phyloP scores from a whole-genome alignment of 2,329 filamentous ascomycete genomes.

The Alternaria sp. region DNA sequence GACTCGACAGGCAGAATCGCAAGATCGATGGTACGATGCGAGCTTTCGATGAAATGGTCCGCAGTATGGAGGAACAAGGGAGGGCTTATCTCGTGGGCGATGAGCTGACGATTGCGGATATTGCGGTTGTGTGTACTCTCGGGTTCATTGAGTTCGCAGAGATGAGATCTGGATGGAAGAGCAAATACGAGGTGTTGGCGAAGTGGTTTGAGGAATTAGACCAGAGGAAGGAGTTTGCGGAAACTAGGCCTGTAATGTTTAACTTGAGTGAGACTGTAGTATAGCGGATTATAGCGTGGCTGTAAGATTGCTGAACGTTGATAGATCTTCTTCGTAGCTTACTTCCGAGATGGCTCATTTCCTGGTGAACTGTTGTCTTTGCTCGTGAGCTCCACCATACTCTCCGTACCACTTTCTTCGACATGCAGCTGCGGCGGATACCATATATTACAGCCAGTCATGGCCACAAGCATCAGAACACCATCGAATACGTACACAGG shows the following conservation, averaged over 20 bases:
- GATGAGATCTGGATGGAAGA: constrained; percentile 19
- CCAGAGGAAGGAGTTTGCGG: constrained; percentile 24
- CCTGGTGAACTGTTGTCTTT: not conserved
- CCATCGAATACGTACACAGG: constrained; percentile 61
- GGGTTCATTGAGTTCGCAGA: constrained; percentile 23
- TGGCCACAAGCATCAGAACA: constrained; percentile 52
- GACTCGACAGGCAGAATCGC: constrained; percentile 25
- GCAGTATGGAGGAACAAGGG: constrained; percentile 10
- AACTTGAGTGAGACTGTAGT: constrained; percentile 27
- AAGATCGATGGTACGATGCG: constrained; percentile 27
- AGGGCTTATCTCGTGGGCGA: constrained; percentile 23
- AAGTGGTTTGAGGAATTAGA: constrained; percentile 25
- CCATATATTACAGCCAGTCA: constrained; percentile 21
- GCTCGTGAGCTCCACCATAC: constrained; percentile 18
- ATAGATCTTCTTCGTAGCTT: not conserved
- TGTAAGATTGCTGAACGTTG: not conserved
- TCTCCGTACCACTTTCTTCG: not conserved
- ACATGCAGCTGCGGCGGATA: constrained; percentile 18
- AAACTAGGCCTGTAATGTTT: constrained; percentile 32
- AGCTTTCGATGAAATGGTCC: constrained; percentile 22
- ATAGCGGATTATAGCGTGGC: not conserved
- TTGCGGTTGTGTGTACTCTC: constrained; percentile 25
- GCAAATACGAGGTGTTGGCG: constrained; percentile 19
- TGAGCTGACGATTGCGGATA: constrained; percentile 28
- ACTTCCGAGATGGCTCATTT: not conserved